Evolutionary conservation across 495 filamentous ascomycete genomes (phyloP), one percentile per base, ranked within the genome.

Genomic region (Daldinia childiae): DNA sequence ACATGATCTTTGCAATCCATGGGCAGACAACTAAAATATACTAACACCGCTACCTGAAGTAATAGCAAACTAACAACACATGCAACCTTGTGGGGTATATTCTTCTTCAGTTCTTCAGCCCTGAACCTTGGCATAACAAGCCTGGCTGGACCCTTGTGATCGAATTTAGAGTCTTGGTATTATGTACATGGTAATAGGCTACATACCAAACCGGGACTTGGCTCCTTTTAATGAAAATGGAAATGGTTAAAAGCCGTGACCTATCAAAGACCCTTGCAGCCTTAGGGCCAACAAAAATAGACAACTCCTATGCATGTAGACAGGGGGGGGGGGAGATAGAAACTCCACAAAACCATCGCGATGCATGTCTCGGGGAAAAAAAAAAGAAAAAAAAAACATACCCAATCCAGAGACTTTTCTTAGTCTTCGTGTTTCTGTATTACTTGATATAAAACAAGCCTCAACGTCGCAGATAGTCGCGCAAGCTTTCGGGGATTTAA

Each of bases 41-140:
- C 17, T 19, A 45, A 45, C 17, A 36, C 34, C 11, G 34, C 34
- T 36, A 48, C 32, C 9, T 12, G 17, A 7, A 48, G 43, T 3
- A 48, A 48, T 21, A 24, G 12, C 17, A 48, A 24, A 21, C 43
- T 11, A 52, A 17, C 41, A 45, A 54, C 17, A 54, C 15, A n/a
- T 29, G 26, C 50, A 2, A 24, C 30, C 30, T 30, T 26, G 50
- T 29, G 50, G 26, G 26, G 50, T 54, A 14, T 24, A 6, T 52
- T 52, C n/a, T 48, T 48, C 43, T 48, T 48, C 43, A 48, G 43
- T 21, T 2, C n/a, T 48, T 48, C 43, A 48, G 67, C 60, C 60
- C 27, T 60, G 36, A 56, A 60, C 27, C 67, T 70, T 70, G 67
- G 67, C 55, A 21, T 21, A 24, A 24, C 9, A 48, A 17, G 50